Conservation (phyloP, 306 rosid genomes). For the Cicer chorassanicum region DNA sequence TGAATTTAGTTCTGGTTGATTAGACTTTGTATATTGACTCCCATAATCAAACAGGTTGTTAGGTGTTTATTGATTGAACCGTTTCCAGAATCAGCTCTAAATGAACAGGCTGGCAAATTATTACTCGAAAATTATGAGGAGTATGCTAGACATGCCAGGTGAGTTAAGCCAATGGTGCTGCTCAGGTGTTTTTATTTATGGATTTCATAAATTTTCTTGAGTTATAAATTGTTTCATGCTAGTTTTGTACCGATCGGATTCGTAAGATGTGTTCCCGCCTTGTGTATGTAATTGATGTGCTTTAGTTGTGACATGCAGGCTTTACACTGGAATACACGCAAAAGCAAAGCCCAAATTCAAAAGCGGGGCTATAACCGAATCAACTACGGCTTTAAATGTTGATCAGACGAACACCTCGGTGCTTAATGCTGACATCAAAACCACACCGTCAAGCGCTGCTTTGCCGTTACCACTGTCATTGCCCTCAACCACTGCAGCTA, state of each 20-base stretch:
- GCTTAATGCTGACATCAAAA: slow-evolving; percentile 66
- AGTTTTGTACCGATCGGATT: slow-evolving; percentile 1
- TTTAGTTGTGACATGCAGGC: slow-evolving; percentile 56
- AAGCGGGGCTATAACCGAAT: slow-evolving; percentile 91
- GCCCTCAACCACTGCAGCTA: slow-evolving; percentile 50
- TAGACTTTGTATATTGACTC: slow-evolving; percentile 15
- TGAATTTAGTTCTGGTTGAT: slow-evolving; percentile 28
- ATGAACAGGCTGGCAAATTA: slow-evolving; percentile 96
- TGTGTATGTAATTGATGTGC: background rate
- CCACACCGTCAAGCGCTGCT: slow-evolving; percentile 53
- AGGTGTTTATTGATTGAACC: slow-evolving; percentile 99
- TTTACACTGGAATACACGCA: slow-evolving; percentile 96
- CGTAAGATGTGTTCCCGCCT: background rate
- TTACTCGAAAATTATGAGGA: slow-evolving; percentile 92
- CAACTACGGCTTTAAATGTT: slow-evolving; percentile 88
- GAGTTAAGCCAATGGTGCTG: slow-evolving; percentile 45
- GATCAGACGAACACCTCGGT: slow-evolving; percentile 73
- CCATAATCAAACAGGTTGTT: slow-evolving; percentile 71
- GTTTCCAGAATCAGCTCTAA: slow-evolving; percentile 95
- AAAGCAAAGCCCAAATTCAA: slow-evolving; percentile 86
- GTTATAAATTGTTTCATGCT: slow-evolving; percentile 8
- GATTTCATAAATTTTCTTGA: background rate
- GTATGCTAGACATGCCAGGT: slow-evolving; percentile 99
- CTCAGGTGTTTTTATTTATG: slow-evolving; percentile 1
- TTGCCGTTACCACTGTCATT: slow-evolving; percentile 61